Conservation (phyloP, 768 basidiomycete species). For the Naematelia aurantialba region DNA sequence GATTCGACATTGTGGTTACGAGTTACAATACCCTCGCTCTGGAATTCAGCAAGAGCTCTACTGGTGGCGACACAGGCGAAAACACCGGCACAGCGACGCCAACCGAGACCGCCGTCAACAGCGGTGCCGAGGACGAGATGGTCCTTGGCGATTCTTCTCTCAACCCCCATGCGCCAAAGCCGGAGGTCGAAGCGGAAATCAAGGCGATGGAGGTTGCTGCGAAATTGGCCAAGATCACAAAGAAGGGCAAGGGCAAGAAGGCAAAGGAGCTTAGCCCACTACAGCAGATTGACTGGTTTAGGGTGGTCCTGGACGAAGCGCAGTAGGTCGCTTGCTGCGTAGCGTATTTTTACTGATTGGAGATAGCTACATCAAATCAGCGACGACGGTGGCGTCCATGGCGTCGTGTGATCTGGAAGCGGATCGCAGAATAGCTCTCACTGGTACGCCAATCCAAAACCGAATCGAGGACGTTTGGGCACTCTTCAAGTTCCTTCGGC, state of each 20-base stretch:
- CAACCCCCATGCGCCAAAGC: slow-evolving; percentile 48
- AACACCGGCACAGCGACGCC: slow-evolving; percentile 56
- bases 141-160: slow-evolving; percentile 64
- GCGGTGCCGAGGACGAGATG: slow-evolving; percentile 62
- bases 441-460: slow-evolving; percentile 99
- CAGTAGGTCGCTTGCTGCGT: slow-evolving; percentile 63
- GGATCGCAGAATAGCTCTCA: slow-evolving; percentile 85
- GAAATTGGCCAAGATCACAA: slow-evolving; percentile 58
- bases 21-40: slow-evolving; percentile 93
- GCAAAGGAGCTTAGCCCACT: slow-evolving; percentile 58
- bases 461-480: slow-evolving; percentile 98
- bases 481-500: slow-evolving; percentile 87
- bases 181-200: slow-evolving; percentile 48
- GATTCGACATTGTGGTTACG: slow-evolving; percentile 96
- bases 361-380: slow-evolving; percentile 89
- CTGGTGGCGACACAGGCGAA: slow-evolving; percentile 55
- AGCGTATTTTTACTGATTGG: slow-evolving; percentile 4
- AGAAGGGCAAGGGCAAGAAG: slow-evolving; percentile 57
- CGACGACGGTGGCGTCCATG: slow-evolving; percentile 84
- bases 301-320: slow-evolving; percentile 88
- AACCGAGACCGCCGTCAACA: slow-evolving; percentile 43
- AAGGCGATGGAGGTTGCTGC: slow-evolving; percentile 51
- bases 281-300: slow-evolving; percentile 94
- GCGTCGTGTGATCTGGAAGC: slow-evolving; percentile 93
- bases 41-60: slow-evolving; percentile 87